These are phyloP conservation scores for Aureobasidium sp. DNA, from an alignment of 2,329 filamentous ascomycete species.

Conservation along the genomic window DNA sequence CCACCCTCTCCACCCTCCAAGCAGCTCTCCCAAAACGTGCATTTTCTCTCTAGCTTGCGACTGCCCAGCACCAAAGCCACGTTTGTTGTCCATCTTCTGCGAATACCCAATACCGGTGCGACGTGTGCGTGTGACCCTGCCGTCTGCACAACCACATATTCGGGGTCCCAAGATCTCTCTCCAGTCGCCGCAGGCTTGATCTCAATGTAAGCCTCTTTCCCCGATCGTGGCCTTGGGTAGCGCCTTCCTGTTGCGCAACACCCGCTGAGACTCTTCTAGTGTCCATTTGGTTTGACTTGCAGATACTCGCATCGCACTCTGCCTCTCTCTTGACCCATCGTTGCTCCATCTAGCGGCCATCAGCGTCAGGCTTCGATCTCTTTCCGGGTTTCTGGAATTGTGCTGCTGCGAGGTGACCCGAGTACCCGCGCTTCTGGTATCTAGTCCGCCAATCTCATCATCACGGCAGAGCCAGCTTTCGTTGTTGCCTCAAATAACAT, in stretches of 20 bases:
- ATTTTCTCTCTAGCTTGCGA: conserved; percentile 8
- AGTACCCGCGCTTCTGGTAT: conserved; percentile 4
- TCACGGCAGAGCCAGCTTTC: background rate
- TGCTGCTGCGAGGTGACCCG: background rate
- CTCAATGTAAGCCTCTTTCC: conserved; percentile 16
- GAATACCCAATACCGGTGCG: background rate
- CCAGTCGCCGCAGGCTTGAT: conserved; percentile 6
- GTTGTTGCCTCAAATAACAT: conserved; percentile 1
- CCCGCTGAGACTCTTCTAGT: conserved; percentile 34
- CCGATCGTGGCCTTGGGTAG: conserved; percentile 24
- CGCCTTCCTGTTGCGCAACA: conserved; percentile 30
- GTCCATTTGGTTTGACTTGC: conserved; percentile 36
- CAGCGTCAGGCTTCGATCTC: conserved; percentile 18
- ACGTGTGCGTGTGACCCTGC: conserved; percentile 21
- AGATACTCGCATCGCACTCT: conserved; percentile 32
- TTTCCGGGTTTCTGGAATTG: conserved; percentile 11
- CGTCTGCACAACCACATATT: conserved; percentile 40
- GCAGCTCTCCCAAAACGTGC: conserved; percentile 13
- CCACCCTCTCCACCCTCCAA: conserved; percentile 10
- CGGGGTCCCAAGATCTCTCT: conserved; percentile 32
- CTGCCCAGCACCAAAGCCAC: conserved; percentile 5
- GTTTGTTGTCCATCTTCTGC: conserved; percentile 6
- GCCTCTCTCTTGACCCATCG: conserved; percentile 1
- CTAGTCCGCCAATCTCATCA: background rate
- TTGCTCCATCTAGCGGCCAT: conserved; percentile 16